Conservation (phyloP, 208 protist genomes). For the Porcisia hertigi region DNA sequence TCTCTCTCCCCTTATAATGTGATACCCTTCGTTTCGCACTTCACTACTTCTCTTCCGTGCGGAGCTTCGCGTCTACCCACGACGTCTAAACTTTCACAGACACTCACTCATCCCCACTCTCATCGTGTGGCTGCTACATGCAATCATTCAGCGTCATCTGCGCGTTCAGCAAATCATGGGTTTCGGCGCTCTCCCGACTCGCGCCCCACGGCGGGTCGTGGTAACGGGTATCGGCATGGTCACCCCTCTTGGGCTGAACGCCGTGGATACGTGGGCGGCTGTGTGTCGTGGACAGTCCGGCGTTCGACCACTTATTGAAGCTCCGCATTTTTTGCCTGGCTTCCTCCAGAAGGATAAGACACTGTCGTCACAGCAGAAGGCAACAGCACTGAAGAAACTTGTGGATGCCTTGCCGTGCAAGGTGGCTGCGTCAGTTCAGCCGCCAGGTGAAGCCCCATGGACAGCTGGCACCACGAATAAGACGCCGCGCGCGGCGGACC, state of each 20-base stretch:
- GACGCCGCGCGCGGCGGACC: neutral
- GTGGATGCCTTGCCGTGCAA: slow-evolving; percentile 65
- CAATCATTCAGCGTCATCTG: neutral
- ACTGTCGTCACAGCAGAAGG: slow-evolving; percentile 30
- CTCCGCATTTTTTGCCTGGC: slow-evolving; percentile 63
- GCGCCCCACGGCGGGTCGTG: slow-evolving; percentile 85
- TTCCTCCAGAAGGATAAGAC: slow-evolving; percentile 51
- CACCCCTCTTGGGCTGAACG: slow-evolving; percentile 89
- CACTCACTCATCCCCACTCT: too few species aligned
- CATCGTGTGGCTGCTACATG: too few species aligned
- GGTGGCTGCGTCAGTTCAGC: slow-evolving; percentile 59
- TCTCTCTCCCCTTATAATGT: too few species aligned
- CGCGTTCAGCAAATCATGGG: slow-evolving; percentile 7
- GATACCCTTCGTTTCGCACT: too few species aligned
- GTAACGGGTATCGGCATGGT: slow-evolving; percentile 96
- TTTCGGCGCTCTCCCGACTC: slow-evolving; percentile 40
- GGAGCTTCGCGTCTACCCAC: too few species aligned
- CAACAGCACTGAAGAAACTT: slow-evolving; percentile 32
- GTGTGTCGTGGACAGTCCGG: slow-evolving; percentile 72
- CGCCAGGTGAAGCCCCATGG: neutral
- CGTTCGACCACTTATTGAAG: slow-evolving; percentile 40
- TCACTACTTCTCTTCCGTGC: too few species aligned
- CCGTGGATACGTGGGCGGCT: slow-evolving; percentile 69
- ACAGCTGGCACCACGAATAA: neutral
- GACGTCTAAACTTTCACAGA: too few species aligned